Conservation (phyloP, 768 basidiomycete species). For the Clitopilus hobsonii region DNA sequence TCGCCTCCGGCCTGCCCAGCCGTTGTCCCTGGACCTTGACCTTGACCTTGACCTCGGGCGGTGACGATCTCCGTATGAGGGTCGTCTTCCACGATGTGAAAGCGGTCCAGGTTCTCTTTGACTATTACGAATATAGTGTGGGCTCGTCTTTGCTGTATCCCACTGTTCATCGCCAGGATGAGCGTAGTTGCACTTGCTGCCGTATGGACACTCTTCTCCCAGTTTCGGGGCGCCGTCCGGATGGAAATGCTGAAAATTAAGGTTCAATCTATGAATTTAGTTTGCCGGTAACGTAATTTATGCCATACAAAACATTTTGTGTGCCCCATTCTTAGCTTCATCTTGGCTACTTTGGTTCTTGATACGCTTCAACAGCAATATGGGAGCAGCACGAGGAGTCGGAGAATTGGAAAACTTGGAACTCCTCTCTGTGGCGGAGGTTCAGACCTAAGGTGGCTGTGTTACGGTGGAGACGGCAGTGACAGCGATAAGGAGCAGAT, state of each 20-base stretch:
- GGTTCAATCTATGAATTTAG: neutral
- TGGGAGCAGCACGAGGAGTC: neutral
- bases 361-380: neutral
- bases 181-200: slow-evolving; percentile 15
- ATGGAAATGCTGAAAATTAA: slow-evolving; percentile 12
- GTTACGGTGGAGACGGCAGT: no score
- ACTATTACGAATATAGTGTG: neutral
- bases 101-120: neutral
- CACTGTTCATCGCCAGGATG: slow-evolving; percentile 24
- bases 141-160: slow-evolving; percentile 7
- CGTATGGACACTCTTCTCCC: slow-evolving; percentile 8
- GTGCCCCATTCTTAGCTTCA: neutral
- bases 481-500: neutral
- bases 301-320: slow-evolving; percentile 14
- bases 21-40: neutral
- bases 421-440: neutral
- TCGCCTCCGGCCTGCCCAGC: neutral
- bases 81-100: neutral
- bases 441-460: no score
- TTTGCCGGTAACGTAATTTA: neutral
- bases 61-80: neutral
- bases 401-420: neutral
- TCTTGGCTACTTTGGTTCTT: neutral
- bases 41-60: neutral
- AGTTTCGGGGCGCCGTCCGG: slow-evolving; percentile 11